Conservation (phyloP, 202 grass and related monocot genomes). For the Musa balbisiana region DNA sequence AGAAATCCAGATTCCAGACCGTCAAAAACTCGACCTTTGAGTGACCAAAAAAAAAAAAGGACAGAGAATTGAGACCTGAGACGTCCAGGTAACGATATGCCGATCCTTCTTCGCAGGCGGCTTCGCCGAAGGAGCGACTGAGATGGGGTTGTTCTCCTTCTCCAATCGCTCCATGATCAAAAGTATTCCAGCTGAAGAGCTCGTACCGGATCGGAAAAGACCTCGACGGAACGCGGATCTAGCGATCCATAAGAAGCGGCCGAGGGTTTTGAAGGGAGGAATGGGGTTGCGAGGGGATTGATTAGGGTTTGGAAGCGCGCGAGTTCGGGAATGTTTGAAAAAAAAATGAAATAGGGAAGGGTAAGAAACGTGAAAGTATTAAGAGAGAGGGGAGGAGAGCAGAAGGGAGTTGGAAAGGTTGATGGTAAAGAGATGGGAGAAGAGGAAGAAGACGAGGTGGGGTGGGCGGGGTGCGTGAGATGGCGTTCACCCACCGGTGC, state of each 20-base stretch:
- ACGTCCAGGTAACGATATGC: not conserved
- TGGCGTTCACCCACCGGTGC: not conserved
- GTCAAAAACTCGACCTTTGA: not conserved
- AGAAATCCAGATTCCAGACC: constrained; percentile 8
- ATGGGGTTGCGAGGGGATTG: not conserved
- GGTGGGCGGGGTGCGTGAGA: no score
- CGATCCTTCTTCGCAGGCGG: constrained; percentile 1
- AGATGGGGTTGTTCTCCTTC: not conserved
- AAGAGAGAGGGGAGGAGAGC: not conserved
- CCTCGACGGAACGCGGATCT: not conserved
- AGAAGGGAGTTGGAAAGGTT: not conserved
- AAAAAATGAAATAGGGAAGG: not conserved
- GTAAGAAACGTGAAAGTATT: constrained; percentile 1
- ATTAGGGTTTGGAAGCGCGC: not conserved
- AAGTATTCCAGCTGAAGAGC: not conserved
- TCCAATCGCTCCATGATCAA: not conserved
- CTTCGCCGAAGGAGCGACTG: not conserved
- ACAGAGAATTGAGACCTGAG: not conserved
- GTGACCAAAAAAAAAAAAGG: not conserved
- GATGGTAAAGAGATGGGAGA: not conserved
- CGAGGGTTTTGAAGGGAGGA: not conserved
- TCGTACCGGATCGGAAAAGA: not conserved
- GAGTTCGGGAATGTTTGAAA: constrained; percentile 4
- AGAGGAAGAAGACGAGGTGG: not conserved
- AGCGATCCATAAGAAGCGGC: not conserved